These are phyloP conservation scores for Hericium rajendrae DNA, from an alignment of 768 basidiomycete species.

Conservation along the genomic window DNA sequence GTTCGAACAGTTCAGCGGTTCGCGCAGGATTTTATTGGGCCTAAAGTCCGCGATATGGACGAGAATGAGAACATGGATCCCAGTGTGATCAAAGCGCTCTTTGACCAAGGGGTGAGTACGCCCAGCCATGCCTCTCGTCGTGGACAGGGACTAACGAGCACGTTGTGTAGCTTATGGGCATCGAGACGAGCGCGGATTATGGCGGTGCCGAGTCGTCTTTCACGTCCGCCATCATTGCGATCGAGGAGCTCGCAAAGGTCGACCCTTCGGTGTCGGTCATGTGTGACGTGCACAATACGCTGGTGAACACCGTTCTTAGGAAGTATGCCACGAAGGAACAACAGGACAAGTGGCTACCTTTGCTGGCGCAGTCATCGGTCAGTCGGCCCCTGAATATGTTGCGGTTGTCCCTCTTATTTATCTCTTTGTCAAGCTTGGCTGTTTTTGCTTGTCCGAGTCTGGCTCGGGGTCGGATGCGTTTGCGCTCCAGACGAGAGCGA, in stretches of 20 bases:
- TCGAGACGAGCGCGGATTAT: slow-evolving; percentile 78
- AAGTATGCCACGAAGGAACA: slow-evolving; percentile 79
- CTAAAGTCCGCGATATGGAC: slow-evolving; percentile 95
- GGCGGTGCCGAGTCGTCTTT: slow-evolving; percentile 89
- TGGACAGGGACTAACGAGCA: background rate
- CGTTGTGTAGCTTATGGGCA: slow-evolving; percentile 79
- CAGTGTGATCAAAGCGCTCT: slow-evolving; percentile 73
- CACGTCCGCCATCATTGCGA: slow-evolving; percentile 89
- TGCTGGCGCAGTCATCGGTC: slow-evolving; percentile 71
- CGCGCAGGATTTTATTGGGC: slow-evolving; percentile 79
- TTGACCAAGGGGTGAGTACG: slow-evolving; percentile 81
- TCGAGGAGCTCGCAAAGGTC: slow-evolving; percentile 93
- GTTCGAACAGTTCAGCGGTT: slow-evolving; percentile 64
- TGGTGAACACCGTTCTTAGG: slow-evolving; percentile 91
- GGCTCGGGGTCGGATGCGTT: slow-evolving; percentile 96
- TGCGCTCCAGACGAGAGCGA: slow-evolving; percentile 88
- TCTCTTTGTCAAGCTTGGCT: slow-evolving; percentile 59
- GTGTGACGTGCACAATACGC: slow-evolving; percentile 97
- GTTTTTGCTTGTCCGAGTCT: slow-evolving; percentile 90
- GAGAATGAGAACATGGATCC: slow-evolving; percentile 95
- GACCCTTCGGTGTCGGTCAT: slow-evolving; percentile 95
- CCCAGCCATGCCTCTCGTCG: background rate
- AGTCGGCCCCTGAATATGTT: background rate
- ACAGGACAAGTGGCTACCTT: slow-evolving; percentile 81
- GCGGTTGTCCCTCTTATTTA: background rate